Percentiles rank a stretch among this genome's conserved stretches.
Conservation (phyloP, 371 early-diverging fungal genomes). For the Mucor piriformis region DNA sequence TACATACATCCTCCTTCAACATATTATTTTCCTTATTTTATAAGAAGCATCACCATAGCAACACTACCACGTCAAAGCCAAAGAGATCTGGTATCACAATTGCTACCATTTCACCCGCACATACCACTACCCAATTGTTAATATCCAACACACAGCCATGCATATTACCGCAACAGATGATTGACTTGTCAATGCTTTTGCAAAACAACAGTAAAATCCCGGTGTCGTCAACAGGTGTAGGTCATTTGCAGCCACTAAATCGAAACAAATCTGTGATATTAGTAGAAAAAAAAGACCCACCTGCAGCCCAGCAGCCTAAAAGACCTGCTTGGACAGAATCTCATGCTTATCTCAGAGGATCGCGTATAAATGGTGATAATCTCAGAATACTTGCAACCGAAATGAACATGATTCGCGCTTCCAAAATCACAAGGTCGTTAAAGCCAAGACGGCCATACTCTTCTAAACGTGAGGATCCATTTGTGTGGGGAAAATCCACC, state of each 20-base stretch:
- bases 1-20: conserved; percentile 19
- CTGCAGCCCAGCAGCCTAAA: conserved; percentile 18
- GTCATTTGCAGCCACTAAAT: conserved; percentile 6
- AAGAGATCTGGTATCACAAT: conserved; percentile 11
- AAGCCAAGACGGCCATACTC: conserved; percentile 22
- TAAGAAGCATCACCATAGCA: background rate
- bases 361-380: conserved; percentile 16
- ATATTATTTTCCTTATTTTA: conserved; percentile 12
- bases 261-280: background rate
- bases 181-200: conserved; percentile 13
- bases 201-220: conserved; percentile 16
- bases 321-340: conserved; percentile 25
- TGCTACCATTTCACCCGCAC: conserved; percentile 23
- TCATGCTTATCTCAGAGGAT: conserved; percentile 23
- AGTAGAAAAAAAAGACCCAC: conserved; percentile 8
- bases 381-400: conserved; percentile 22
- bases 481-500: conserved; percentile 26
- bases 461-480: conserved; percentile 18
- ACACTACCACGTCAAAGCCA: background rate
- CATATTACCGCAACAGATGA: conserved; percentile 8
- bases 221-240: conserved; percentile 8
- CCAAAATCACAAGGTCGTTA: conserved; percentile 23
- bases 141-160: conserved; percentile 11
- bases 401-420: conserved; percentile 27
- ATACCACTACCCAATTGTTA: conserved; percentile 24